Conservation (phyloP, 2,329 filamentous ascomycete genomes). For the Fusarium nodosum region DNA sequence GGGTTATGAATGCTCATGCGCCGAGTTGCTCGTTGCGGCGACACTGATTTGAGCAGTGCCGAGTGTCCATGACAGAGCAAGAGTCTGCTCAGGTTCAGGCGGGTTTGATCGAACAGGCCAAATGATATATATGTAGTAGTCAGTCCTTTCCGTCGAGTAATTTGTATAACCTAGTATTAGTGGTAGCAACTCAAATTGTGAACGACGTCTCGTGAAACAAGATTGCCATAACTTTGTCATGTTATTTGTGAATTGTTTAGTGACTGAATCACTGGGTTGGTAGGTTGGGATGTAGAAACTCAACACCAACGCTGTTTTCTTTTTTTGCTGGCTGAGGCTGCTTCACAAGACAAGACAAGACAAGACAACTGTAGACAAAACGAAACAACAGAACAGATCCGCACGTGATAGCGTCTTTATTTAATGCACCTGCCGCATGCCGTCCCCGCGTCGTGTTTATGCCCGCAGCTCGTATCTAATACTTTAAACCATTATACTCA, state of each 20-base stretch:
- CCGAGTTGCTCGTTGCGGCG: conserved; percentile 48
- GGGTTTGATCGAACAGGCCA: neutral
- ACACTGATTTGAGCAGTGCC: conserved; percentile 6
- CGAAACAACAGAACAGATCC: neutral
- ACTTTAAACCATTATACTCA: neutral
- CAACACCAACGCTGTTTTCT: neutral
- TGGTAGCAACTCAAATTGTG: conserved; percentile 9
- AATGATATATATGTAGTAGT: neutral
- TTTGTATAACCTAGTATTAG: neutral
- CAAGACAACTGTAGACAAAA: neutral
- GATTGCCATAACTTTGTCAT: neutral
- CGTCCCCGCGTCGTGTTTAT: conserved; percentile 35
- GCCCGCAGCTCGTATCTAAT: neutral
- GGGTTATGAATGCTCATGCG: conserved; percentile 53
- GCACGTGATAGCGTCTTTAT: conserved; percentile 42
- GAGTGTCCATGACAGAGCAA: neutral
- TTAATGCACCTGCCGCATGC: conserved; percentile 10
- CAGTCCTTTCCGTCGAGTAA: neutral
- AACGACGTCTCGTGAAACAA: neutral
- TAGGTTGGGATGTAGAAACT: neutral
- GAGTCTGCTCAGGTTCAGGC: neutral
- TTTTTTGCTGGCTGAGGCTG: neutral
- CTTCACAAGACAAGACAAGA: neutral
- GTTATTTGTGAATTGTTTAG: neutral
- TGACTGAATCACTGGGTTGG: neutral